Conservation (phyloP, 1,139 yeast species). For the Taphrina sp. region DNA sequence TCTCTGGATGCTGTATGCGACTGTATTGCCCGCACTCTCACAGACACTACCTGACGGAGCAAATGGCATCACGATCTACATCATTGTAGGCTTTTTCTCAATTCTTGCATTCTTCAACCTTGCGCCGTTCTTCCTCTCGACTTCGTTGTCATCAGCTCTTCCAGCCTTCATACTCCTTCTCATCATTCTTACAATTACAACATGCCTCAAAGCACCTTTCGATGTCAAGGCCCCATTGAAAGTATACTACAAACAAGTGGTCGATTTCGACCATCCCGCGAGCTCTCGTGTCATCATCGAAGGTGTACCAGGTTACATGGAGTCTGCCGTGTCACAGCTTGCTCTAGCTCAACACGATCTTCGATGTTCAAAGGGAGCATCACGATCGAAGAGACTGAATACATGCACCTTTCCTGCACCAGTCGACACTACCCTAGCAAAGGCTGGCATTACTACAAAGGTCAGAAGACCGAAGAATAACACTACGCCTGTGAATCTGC, state of each 20-base stretch:
- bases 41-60: constrained; percentile 38
- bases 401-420: constrained; percentile 18
- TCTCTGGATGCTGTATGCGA: constrained; percentile 36
- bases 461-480: constrained; percentile 16
- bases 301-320: constrained; percentile 30
- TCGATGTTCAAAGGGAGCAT: constrained; percentile 5
- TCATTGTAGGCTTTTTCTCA: constrained; percentile 5
- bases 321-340: constrained; percentile 17
- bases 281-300: constrained; percentile 24
- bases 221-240: constrained; percentile 37
- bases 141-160: constrained; percentile 24
- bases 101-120: constrained; percentile 35
- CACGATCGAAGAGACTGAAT: constrained; percentile 9
- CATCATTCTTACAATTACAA: constrained; percentile 36
- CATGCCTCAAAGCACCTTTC: constrained; percentile 36
- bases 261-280: constrained; percentile 35
- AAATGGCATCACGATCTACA: constrained; percentile 9
- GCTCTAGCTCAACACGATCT: constrained; percentile 19
- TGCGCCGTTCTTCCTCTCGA: constrained; percentile 33
- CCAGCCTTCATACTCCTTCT: constrained; percentile 37
- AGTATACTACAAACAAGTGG: constrained; percentile 37
- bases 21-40: constrained; percentile 38
- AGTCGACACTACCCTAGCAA: constrained; percentile 23
- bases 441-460: constrained; percentile 18
- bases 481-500: constrained; percentile 1